A percentile compares a stretch with the other conserved stretches of the same genome.
Conservation (phyloP, 495 filamentous ascomycete genomes). For the Delitschia confertaspora region DNA sequence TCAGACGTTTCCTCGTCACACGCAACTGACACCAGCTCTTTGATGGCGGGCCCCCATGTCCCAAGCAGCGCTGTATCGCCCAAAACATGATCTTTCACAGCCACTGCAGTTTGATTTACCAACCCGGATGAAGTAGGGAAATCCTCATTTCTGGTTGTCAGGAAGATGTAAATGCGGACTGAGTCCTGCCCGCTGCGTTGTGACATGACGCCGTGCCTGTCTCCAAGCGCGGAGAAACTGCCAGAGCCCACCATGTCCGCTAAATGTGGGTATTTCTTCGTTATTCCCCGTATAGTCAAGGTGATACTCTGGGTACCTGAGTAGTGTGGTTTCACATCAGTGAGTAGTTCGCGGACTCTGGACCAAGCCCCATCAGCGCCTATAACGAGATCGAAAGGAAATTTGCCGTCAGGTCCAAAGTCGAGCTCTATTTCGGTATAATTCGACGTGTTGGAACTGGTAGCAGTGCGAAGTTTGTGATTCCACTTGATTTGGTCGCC, state of each 20-base stretch:
- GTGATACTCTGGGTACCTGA: conserved; percentile 25
- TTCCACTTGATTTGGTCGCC: conserved; percentile 39
- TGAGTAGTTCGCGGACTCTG: conserved; percentile 17
- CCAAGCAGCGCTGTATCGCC: conserved; percentile 32
- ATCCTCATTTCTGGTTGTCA: conserved; percentile 33
- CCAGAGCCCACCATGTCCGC: conserved; percentile 14
- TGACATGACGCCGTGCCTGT: conserved; percentile 29
- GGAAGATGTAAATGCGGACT: conserved; percentile 36
- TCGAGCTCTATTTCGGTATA: conserved; percentile 31
- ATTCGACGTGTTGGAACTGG: conserved; percentile 8
- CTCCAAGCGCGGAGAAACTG: conserved; percentile 23
- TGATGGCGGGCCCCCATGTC: conserved; percentile 31
- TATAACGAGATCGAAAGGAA: conserved; percentile 22
- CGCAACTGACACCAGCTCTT: conserved; percentile 36
- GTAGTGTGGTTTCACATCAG: conserved; percentile 19
- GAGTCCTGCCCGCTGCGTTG: conserved; percentile 38
- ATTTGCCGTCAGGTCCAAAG: conserved; percentile 23
- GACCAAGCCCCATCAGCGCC: conserved; percentile 29
- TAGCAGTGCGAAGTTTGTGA: conserved; percentile 33
- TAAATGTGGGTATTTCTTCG: conserved; percentile 11
- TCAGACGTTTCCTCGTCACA: conserved; percentile 33
- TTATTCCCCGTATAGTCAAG: conserved; percentile 23
- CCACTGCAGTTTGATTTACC: conserved; percentile 25
- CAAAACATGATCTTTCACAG: conserved; percentile 31
- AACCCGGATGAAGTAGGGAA: conserved; percentile 28